Percentiles rank a stretch among this genome's conserved stretches.
Conservation (phyloP, 2,329 filamentous ascomycete genomes). For the Botrytis galanthina region DNA sequence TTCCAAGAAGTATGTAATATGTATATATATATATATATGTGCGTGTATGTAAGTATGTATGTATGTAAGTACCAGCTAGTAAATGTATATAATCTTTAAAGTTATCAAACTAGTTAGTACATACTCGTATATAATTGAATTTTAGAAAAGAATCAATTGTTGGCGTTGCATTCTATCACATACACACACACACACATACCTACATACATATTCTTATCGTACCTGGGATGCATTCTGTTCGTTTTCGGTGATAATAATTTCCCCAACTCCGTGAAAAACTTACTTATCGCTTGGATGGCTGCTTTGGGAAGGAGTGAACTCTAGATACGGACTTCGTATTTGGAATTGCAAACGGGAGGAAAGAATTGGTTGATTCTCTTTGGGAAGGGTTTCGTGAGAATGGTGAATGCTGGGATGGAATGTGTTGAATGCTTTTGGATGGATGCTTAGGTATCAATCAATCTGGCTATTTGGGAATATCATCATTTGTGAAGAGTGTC, state of each 20-base stretch:
- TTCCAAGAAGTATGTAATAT: background rate
- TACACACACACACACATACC: background rate
- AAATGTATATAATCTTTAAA: background rate
- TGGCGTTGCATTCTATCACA: background rate
- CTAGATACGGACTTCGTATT: background rate
- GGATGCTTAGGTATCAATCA: background rate
- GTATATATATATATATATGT: no score
- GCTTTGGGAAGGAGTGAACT: constrained; percentile 2
- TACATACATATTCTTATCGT: background rate
- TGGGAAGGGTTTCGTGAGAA: no score
- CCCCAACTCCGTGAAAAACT: background rate
- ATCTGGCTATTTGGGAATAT: background rate
- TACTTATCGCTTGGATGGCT: background rate
- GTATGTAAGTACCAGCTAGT: background rate
- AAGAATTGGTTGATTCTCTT: no score
- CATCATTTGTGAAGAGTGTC: background rate
- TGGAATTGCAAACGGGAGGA: background rate
- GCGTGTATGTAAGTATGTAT: background rate
- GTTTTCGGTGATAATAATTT: background rate
- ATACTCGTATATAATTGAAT: background rate
- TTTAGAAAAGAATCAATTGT: background rate
- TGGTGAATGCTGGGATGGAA: background rate
- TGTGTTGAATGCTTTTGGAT: background rate
- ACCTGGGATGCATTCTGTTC: background rate
- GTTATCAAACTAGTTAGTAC: background rate